phyloP scores from a whole-genome alignment of 2,329 filamentous ascomycete species.

The Trichophyton rubrum region DNA sequence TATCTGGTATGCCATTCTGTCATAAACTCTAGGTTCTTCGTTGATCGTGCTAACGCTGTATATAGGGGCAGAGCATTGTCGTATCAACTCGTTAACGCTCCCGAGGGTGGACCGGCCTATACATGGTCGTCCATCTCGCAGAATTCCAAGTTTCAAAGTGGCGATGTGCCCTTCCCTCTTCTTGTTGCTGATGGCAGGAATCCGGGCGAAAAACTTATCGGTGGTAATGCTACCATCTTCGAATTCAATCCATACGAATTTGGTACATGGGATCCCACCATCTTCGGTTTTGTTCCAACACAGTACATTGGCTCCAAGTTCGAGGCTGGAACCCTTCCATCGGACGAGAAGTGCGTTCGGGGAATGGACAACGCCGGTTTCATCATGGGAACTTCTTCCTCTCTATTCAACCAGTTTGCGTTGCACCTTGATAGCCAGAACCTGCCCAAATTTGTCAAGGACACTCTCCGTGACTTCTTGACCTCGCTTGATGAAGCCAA shows the following conservation, averaged over 20 bases:
- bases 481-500: conserved; percentile 43
- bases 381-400: conserved; percentile 74
- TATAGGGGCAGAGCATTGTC: conserved; percentile 59
- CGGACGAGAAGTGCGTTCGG: conserved; percentile 50
- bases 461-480: conserved; percentile 43
- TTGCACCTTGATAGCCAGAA: conserved; percentile 48
- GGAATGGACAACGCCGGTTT: conserved; percentile 77
- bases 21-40: not conserved
- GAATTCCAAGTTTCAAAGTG: conserved; percentile 49
- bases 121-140: conserved; percentile 71
- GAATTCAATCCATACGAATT: conserved; percentile 74
- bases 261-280: conserved; percentile 61
- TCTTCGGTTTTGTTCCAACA: conserved; percentile 58
- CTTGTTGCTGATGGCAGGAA: conserved; percentile 57
- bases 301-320: conserved; percentile 64
- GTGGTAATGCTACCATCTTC: conserved; percentile 60
- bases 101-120: conserved; percentile 58
- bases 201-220: conserved; percentile 49
- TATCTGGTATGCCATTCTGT: conserved; percentile 47
- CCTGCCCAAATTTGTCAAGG: conserved; percentile 39
- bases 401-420: conserved; percentile 70
- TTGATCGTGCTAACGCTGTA: not conserved
- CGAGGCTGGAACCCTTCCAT: conserved; percentile 45
- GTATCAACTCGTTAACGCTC: conserved; percentile 70
- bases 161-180: conserved; percentile 57